phyloP scores from a whole-genome alignment of 371 early-diverging fungal genomes.

The Mucor lusitanicus region DNA sequence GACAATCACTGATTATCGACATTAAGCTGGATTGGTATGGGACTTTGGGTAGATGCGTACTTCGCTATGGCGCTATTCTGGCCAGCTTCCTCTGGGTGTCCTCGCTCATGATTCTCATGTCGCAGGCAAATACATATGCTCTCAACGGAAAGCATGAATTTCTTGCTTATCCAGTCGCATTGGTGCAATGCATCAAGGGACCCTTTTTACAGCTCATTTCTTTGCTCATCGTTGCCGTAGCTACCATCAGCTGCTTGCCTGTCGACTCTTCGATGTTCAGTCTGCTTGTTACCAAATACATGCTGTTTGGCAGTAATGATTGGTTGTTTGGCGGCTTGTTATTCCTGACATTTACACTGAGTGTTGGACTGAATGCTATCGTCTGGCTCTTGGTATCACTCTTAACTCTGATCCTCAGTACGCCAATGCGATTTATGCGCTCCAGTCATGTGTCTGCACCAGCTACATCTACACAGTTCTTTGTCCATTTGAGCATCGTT shows the following conservation, averaged over 20 bases:
- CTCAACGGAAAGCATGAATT: constrained; percentile 13
- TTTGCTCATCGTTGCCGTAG: constrained; percentile 4
- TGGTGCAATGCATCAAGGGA: constrained; percentile 7
- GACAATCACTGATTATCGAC: constrained; percentile 39
- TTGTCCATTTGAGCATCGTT: constrained; percentile 2
- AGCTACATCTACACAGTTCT: background rate
- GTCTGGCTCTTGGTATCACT: constrained; percentile 6
- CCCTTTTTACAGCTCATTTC: constrained; percentile 14
- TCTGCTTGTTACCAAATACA: constrained; percentile 7
- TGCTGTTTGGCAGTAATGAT: constrained; percentile 29
- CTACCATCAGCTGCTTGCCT: background rate
- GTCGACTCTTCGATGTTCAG: background rate
- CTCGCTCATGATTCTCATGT: constrained; percentile 39
- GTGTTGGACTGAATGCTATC: constrained; percentile 12
- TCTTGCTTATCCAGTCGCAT: constrained; percentile 10
- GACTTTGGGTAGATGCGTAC: constrained; percentile 65
- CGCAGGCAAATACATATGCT: constrained; percentile 25
- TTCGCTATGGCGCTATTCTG: constrained; percentile 60
- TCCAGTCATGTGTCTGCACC: background rate
- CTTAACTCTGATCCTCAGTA: background rate
- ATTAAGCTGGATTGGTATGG: constrained; percentile 65
- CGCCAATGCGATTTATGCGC: background rate
- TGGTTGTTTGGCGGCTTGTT: constrained; percentile 30
- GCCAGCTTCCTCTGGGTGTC: constrained; percentile 49
- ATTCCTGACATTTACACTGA: constrained; percentile 23